Base-by-base conservation (phyloP, 129 eudicot species). In the Gnaphalium uliginosum region DNA sequence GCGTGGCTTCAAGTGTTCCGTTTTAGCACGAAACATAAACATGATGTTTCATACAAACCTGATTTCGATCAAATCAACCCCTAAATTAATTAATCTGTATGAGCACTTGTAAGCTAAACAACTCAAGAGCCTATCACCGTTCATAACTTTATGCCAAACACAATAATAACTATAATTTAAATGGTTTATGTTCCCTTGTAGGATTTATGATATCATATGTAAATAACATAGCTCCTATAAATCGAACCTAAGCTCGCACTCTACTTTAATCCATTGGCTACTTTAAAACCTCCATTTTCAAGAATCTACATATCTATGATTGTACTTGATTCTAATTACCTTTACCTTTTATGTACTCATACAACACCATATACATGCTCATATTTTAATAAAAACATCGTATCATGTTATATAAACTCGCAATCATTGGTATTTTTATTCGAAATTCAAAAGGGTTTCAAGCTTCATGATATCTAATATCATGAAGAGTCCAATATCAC, bases 231-330 rank as follows among this genome's bases (percentile, higher is more conserved):
- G 23, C 46, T 30, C 43, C 43, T 64, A 64, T 64, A 23, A 68
- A 72, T 33, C 54, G 77, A 72, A 72, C 63, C 77, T 33, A 72
- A 35, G 32, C 76, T 72, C 22, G 32, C 32, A 19, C 32, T 54
- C 33, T 50, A 71, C 8, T 33, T 54, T 57, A 73, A 57, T 73
- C 33, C 68, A 73, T 58, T 73, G 68, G 56, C 77, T 37, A 73
- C 67, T 57, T 73, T 73, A 8, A 6, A 19, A 30, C 11, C 35
- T 58, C 64, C 76, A 72, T 37, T 22, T 32, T 71, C 27, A 54
- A 19, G 51, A 71, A 54, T 54, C 50, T 57, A 71, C 65, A 22
- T 14, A 32, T 25, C 22, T 71, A 69, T 50, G 11, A 26, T 17
- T 71, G 25, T 54, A 32, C 30, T 29, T 18, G 2, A 73, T 73